Evolutionary conservation across 2,329 filamentous ascomycete species (phyloP).

Genomic region (Cryphonectria radicalis): DNA sequence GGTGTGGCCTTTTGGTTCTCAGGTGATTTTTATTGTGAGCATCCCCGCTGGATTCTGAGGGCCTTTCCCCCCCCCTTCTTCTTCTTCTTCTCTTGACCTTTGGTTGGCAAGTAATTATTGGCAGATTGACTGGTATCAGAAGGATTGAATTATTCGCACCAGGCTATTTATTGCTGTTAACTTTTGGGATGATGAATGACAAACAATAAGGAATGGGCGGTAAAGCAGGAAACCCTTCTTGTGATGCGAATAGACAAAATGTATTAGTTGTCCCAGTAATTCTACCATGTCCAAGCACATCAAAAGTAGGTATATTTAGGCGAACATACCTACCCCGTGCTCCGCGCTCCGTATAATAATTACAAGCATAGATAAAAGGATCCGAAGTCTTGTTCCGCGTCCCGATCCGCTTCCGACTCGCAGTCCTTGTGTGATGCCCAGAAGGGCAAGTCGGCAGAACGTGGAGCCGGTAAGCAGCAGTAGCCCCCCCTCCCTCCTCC

Average conservation of each 20-base stretch:
- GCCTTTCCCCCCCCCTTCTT: rapidly evolving
- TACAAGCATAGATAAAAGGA: neutral
- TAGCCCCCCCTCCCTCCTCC: neutral
- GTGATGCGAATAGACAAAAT: neutral
- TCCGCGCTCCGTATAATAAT: neutral
- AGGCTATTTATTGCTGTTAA: neutral
- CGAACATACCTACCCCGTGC: neutral
- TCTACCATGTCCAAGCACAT: neutral
- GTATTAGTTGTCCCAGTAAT: neutral
- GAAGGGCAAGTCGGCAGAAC: neutral
- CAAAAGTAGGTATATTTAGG: neutral
- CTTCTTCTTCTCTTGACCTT: neutral
- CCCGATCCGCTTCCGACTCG: neutral
- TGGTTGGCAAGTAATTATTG: neutral
- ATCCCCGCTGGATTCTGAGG: neutral
- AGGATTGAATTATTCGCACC: neutral
- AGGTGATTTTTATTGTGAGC: neutral
- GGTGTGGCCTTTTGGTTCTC: neutral
- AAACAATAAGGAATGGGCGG: neutral
- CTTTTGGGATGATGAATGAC: neutral
- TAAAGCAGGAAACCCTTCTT: neutral
- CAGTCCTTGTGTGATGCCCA: neutral
- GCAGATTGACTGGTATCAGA: neutral
- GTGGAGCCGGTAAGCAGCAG: neutral
- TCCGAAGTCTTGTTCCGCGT: slow-evolving; percentile 1